Conservation (phyloP, 257 asterid species). For the Jacaranda mimosifolia region DNA sequence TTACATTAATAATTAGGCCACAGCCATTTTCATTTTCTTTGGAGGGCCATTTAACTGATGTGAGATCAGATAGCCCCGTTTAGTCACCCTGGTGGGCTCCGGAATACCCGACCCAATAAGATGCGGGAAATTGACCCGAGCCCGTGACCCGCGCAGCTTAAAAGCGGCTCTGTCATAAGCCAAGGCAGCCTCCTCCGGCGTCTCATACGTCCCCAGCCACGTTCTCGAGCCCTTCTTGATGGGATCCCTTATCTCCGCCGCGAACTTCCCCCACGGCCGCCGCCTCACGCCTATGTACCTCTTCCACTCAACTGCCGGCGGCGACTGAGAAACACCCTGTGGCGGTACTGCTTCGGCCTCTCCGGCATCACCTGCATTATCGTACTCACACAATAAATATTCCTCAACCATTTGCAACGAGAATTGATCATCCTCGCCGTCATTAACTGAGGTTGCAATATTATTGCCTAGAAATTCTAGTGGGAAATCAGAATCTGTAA, state of each 20-base stretch:
- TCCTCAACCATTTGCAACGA: constrained; percentile 40
- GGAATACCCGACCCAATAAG: constrained; percentile 46
- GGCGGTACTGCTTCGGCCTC: constrained; percentile 12
- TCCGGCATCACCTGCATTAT: background rate
- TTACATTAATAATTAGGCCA: background rate
- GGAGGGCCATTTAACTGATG: background rate
- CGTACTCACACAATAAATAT: background rate
- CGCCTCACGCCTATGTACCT: constrained; percentile 61
- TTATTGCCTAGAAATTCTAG: background rate
- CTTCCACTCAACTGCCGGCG: constrained; percentile 43
- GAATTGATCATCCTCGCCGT: background rate
- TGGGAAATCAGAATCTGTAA: constrained; percentile 32
- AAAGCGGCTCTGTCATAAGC: constrained; percentile 59
- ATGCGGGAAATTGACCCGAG: constrained; percentile 58
- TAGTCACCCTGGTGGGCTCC: constrained; percentile 49
- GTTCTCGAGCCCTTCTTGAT: constrained; percentile 17
- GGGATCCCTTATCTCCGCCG: too few species aligned
- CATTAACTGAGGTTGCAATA: background rate
- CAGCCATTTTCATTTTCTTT: constrained; percentile 26
- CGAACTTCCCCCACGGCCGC: constrained; percentile 34
- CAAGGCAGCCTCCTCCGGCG: constrained; percentile 63
- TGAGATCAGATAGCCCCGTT: constrained; percentile 13
- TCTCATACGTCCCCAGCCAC: constrained; percentile 67
- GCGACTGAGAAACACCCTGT: background rate
- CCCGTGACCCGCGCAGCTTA: constrained; percentile 50